phyloP scores from a whole-genome alignment of 2,329 filamentous ascomycete genomes.

The Aureobasidium pullulans region DNA sequence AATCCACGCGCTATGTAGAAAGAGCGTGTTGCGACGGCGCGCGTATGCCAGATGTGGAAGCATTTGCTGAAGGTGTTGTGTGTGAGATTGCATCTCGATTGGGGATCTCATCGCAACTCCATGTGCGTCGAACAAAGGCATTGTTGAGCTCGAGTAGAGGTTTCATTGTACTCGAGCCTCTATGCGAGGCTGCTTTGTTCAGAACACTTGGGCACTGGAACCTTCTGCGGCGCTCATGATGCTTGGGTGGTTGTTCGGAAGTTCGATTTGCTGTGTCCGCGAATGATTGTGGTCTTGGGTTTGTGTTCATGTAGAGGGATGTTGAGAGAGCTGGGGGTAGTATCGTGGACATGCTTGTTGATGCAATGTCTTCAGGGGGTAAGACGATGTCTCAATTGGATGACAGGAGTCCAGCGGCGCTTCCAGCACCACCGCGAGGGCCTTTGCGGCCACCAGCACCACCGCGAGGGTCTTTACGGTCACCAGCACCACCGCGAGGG shows the following conservation, averaged over 20 bases:
- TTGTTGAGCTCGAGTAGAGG: background rate
- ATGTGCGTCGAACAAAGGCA: background rate
- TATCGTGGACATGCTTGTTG: no score
- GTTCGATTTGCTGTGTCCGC: no score
- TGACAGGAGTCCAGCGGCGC: no score
- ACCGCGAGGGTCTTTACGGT: background rate
- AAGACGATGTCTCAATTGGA: no score
- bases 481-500: background rate
- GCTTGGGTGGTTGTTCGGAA: no score
- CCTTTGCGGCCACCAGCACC: background rate
- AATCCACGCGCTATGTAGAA: no score
- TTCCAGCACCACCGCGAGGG: no score
- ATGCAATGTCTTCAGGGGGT: no score
- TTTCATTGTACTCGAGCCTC: background rate
- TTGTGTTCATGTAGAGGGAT: no score
- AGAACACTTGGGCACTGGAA: background rate
- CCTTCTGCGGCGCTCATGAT: background rate
- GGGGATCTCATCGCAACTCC: background rate
- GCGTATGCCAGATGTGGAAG: background rate
- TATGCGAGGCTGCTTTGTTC: background rate
- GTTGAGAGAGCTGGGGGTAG: no score
- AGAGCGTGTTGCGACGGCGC: background rate
- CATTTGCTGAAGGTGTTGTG: background rate
- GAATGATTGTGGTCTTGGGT: no score
- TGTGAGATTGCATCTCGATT: background rate